phyloP scores from a whole-genome alignment of 1,284 basidiomycete species.

The Sporisorium scitamineum region DNA sequence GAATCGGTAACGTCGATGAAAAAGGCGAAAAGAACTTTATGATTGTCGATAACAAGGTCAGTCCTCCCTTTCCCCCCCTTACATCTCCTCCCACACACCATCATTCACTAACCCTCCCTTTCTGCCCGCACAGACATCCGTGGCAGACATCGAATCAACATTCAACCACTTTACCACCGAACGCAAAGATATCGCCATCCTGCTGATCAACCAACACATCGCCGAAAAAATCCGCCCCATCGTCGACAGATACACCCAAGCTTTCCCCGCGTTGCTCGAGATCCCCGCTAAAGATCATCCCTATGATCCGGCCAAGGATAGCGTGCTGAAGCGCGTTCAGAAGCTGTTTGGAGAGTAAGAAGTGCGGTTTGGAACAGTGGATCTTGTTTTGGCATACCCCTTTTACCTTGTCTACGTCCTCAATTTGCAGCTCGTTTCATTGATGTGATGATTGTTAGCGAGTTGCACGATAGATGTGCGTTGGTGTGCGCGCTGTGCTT shows the following conservation, averaged over 20 bases:
- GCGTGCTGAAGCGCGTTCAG: conserved; percentile 95
- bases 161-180: conserved; percentile 62
- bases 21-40: conserved; percentile 67
- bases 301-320: conserved; percentile 90
- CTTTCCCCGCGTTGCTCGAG: conserved; percentile 96
- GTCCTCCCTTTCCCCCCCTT: background rate
- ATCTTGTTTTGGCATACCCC: background rate
- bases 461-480: too few species aligned
- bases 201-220: conserved; percentile 69
- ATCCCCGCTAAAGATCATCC: conserved; percentile 87
- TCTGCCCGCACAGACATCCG: conserved; percentile 39
- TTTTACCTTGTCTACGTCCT: too few species aligned
- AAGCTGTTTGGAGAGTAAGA: conserved; percentile 69
- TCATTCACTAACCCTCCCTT: background rate
- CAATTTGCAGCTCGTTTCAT: background rate
- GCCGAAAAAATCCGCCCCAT: conserved; percentile 92
- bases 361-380: background rate
- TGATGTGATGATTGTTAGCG: too few species aligned
- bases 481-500: too few species aligned
- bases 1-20: conserved; percentile 65
- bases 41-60: conserved; percentile 65
- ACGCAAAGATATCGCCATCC: conserved; percentile 67
- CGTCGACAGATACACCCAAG: conserved; percentile 93
- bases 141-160: conserved; percentile 63
- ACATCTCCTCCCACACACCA: background rate